Base-by-base conservation (phyloP, 495 filamentous ascomycete genomes). In the Aspergillus ostianus region DNA sequence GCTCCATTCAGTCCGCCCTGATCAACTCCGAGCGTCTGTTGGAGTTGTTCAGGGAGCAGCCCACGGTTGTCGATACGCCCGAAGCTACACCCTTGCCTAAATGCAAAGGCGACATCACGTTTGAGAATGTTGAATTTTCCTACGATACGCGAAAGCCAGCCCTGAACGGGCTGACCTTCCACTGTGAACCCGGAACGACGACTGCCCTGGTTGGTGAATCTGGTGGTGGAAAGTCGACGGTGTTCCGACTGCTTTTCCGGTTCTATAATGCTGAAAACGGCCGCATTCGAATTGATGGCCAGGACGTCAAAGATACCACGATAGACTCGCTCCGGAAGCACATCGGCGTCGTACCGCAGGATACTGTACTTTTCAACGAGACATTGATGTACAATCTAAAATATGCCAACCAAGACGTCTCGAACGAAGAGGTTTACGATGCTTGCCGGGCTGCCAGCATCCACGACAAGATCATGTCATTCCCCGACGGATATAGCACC, bases 331-430 rank as follows among this genome's bases (percentile, higher is more conserved):
- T 98, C 44, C 88, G 94, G 56, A 82, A 82, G 48, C 87, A 90
- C 66, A 96, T 98, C 67, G 94, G 94, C 30, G 94, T 98, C 53
- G 94, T 98, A 19, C 94, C 94, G 10, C 94, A 98, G 71, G 94
- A 98, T 66, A 97, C 93, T 1, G 87, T 96, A 12, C 80, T 98
- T 52, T 98, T 98, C 83, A 98, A 98, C 70, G 94, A 98, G 73
- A 90, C 89, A 0, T 72, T 98, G 56, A 96, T 98, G 94, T 91
- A 98, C 76, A 98, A 98, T 66, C 77, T 98, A 56, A 90, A 87
- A 73, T 98, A 98, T 69, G 95, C 95, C 47, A 95, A 95, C 70
- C 91, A 89, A 32, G 67, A 80, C 36, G 93, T 88, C 15, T 89
- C 90, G 0, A 90, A 97, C 59, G 93, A 93, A 63, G 87, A 96